A percentile compares a stretch with the other conserved stretches of the same genome.
These are phyloP conservation scores for Plantago ovata DNA, from an alignment of 257 asterid species.

Conservation along the genomic window DNA sequence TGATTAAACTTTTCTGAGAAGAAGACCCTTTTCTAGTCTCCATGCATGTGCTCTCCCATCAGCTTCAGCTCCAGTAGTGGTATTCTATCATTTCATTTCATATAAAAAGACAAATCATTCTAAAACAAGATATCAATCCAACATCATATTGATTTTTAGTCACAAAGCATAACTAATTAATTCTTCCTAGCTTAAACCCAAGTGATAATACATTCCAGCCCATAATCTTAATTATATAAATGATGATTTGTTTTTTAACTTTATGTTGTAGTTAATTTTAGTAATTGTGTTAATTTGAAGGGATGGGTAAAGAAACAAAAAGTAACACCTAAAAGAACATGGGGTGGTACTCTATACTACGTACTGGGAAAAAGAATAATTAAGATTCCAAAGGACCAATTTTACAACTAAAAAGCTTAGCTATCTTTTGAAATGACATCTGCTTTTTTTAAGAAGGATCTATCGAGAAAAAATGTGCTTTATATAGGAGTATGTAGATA, in stretches of 20 bases:
- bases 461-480: slow-evolving; percentile 33
- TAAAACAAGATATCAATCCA: slow-evolving; percentile 12
- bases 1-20: slow-evolving; percentile 49
- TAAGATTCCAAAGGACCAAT: slow-evolving; percentile 39
- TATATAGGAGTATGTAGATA: neutral
- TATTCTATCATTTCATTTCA: slow-evolving; percentile 25
- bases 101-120: slow-evolving; percentile 31
- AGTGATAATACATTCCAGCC: too few relatives aligned
- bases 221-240: too few relatives aligned
- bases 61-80: slow-evolving; percentile 36
- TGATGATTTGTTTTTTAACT: too few relatives aligned
- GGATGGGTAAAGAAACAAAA: slow-evolving; percentile 57
- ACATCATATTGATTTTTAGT: neutral
- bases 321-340: slow-evolving; percentile 37
- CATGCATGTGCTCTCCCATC: slow-evolving; percentile 76
- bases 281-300: slow-evolving; percentile 15
- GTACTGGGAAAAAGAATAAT: slow-evolving; percentile 38
- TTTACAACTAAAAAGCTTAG: slow-evolving; percentile 41
- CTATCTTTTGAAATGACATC: slow-evolving; percentile 44
- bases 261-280: neutral
- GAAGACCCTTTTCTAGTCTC: slow-evolving; percentile 41
- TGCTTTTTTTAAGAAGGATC: slow-evolving; percentile 58
- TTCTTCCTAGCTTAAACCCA: neutral
- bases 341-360: too few relatives aligned
- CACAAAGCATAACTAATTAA: neutral